Percentiles rank a stretch among this genome's conserved stretches.
Conservation (phyloP, 495 filamentous ascomycete species). For the Aspergillus asperescens region DNA sequence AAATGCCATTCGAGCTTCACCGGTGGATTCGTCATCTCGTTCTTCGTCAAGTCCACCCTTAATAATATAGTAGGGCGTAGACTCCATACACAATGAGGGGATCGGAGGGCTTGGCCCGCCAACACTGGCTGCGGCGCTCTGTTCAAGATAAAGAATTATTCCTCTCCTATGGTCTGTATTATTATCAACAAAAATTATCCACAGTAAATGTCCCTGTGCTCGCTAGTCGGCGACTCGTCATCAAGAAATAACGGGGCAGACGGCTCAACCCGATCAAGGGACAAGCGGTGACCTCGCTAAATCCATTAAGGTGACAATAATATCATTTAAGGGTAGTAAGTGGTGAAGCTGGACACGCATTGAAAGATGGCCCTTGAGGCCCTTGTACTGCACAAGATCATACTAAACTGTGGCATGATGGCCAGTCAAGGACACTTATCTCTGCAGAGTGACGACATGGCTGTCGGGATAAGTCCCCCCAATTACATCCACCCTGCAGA, state of each 20-base stretch:
- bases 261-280: slow-evolving; percentile 5
- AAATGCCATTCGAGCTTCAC: no score
- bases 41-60: no score
- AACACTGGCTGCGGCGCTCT: no score
- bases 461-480: neutral
- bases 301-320: no score
- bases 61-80: no score
- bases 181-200: no score
- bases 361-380: neutral
- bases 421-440: neutral
- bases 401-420: neutral
- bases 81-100: no score
- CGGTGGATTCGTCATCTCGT: no score
- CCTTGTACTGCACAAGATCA: neutral
- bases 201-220: no score
- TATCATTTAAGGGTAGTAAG: neutral
- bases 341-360: neutral
- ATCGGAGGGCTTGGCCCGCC: no score
- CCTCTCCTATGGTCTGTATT: no score
- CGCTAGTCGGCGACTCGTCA: neutral
- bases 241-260: neutral
- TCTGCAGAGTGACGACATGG: slow-evolving; percentile 3
- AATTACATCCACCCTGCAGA: slow-evolving; percentile 2
- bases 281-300: slow-evolving; percentile 2
- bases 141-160: no score